Evolutionary conservation across 2,329 filamentous ascomycete species (phyloP), one percentile per base, ranked within the genome.

Genomic region (Magnaporthiopsis incrustans): DNA sequence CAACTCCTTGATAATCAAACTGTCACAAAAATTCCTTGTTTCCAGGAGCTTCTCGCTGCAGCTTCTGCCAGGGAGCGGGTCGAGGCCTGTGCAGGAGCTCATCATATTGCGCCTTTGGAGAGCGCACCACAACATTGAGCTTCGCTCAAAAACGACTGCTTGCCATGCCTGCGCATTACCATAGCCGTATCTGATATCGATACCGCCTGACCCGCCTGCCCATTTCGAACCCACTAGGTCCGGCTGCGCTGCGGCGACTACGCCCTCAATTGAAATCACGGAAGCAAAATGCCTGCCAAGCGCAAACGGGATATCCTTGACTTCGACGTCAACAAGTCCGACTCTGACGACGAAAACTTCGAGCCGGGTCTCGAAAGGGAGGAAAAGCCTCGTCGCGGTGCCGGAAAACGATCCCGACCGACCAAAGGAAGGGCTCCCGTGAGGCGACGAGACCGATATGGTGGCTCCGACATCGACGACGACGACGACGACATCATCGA

Each of bases 241-340:
- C n/a, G 44, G 22, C 44, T n/a, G 44, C 44, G 38, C 38, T 15
- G 44, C 11, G 5, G 44, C 7, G 44, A n/a, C 44, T n/a, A 8
- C 14, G 7, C n/a, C 44, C 22, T 53, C 22, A 53, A 53, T 53
- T n/a, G 15, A 53, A 53, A n/a, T 53, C 3, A 53, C 44, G n/a
- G 44, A 53, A 25, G 22, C 44, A 25, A 68, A 35, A 81, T 81
- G 79, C 72, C 75, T n/a, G 68, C 73, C 64, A 87, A 87, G 73
- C 78, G 86, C 63, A 89, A 87, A 79, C 77, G 81, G 67, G 79
- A 79, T 65, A 71, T 76, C 35, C 75, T 85, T 64, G 81, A 85
- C 64, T 89, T 88, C 68, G 86, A 89, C 73, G 85, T 84, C 3
- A 88, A 88, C 72, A 83, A 86, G 71, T 89, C 86, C 62, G 86